phyloP scores from a whole-genome alignment of 768 basidiomycete species.

The Suillus hirtellus region DNA sequence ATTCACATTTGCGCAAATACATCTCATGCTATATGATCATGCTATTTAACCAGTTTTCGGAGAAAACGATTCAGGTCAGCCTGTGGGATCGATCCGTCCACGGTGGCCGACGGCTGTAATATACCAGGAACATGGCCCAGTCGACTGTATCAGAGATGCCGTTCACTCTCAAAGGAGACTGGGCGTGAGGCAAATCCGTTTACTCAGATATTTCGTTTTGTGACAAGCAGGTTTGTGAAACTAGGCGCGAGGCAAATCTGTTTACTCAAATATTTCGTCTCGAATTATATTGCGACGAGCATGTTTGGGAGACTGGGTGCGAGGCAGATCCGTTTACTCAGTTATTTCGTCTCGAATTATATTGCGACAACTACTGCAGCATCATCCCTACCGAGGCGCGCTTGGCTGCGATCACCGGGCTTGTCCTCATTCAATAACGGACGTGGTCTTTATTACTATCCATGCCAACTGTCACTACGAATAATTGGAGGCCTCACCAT shows the following conservation, averaged over 20 bases:
- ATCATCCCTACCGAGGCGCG: neutral
- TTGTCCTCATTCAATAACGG: neutral
- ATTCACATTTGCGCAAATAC: neutral
- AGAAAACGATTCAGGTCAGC: neutral
- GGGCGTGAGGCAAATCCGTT: neutral
- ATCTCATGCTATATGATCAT: slow-evolving; percentile 1
- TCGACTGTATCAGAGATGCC: neutral
- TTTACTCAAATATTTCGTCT: too few relatives aligned
- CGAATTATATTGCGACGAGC: too few relatives aligned
- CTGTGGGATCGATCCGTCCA: neutral
- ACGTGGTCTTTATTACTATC: neutral
- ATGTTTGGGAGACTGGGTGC: neutral
- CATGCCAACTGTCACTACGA: neutral
- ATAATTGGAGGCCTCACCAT: neutral
- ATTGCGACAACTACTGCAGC: neutral
- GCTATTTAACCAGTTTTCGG: neutral
- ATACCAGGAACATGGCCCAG: neutral
- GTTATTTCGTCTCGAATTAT: neutral
- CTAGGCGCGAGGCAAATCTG: neutral
- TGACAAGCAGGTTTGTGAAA: neutral
- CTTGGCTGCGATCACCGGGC: neutral
- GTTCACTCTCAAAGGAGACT: neutral
- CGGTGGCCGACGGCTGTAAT: neutral
- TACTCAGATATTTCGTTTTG: too few relatives aligned
- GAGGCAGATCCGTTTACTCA: neutral